Evolutionary conservation across 2,329 filamentous ascomycete species (phyloP).

Genomic region (Botrytis pseudocinerea): DNA sequence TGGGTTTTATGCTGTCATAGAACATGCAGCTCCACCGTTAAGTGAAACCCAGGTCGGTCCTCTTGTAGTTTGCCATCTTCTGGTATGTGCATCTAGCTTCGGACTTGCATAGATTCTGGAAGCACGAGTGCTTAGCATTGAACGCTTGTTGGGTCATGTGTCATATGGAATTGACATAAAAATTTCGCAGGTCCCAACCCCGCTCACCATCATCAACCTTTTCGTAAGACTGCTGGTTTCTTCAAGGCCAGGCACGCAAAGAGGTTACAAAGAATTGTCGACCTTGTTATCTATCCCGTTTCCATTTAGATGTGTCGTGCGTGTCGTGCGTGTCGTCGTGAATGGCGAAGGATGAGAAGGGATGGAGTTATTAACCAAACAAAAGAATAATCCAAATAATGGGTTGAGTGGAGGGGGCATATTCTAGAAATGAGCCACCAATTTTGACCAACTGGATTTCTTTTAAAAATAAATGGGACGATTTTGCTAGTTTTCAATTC

Average conservation of each 20-base stretch:
- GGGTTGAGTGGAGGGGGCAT: background rate
- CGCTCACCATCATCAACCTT: background rate
- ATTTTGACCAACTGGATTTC: background rate
- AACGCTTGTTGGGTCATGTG: background rate
- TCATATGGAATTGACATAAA: background rate
- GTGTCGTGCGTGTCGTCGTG: background rate
- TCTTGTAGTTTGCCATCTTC: background rate
- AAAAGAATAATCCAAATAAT: no score
- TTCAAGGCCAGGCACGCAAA: background rate
- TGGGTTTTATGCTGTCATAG: background rate
- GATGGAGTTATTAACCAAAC: background rate
- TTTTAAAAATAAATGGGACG: background rate
- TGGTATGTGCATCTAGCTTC: background rate
- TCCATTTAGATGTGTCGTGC: background rate
- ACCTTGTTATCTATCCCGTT: background rate
- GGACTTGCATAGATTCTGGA: background rate
- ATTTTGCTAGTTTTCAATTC: background rate
- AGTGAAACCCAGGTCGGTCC: background rate
- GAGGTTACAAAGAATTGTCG: background rate
- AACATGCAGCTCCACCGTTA: background rate
- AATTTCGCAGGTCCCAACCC: background rate
- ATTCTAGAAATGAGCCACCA: background rate
- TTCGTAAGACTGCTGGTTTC: background rate
- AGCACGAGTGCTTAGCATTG: background rate
- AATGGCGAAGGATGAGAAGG: background rate